These are phyloP conservation scores for Protomyces pachydermus DNA, from an alignment of 1,139 yeast genomes.

Conservation along the genomic window DNA sequence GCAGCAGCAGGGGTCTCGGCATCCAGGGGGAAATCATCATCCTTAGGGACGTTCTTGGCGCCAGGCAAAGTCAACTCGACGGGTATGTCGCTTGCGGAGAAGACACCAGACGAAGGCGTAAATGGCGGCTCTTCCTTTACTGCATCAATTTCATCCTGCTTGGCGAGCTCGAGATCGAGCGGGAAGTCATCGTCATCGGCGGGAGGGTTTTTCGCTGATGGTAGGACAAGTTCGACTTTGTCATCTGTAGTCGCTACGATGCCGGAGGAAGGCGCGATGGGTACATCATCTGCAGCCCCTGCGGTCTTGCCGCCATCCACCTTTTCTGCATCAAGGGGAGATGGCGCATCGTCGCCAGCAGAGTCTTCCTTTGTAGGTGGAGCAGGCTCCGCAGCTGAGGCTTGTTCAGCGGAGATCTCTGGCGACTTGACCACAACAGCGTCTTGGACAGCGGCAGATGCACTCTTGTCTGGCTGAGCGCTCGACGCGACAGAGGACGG, in stretches of 20 bases:
- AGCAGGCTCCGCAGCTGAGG: no score
- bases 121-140: neutral
- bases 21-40: neutral
- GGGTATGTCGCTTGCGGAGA: neutral
- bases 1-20: neutral
- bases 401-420: no score
- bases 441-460: no score
- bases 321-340: neutral
- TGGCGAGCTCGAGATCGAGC: neutral
- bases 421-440: no score
- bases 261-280: neutral
- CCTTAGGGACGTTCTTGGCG: neutral
- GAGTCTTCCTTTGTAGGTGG: neutral
- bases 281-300: neutral
- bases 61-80: neutral
- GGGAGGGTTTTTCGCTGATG: neutral
- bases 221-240: neutral
- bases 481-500: no score
- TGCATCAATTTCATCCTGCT: neutral
- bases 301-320: neutral
- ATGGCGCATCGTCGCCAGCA: neutral
- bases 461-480: no score
- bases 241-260: neutral
- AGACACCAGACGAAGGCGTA: neutral
- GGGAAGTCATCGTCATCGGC: neutral